Evolutionary conservation across 441 rosid species (phyloP).

Genomic region (Populus tomentosa): DNA sequence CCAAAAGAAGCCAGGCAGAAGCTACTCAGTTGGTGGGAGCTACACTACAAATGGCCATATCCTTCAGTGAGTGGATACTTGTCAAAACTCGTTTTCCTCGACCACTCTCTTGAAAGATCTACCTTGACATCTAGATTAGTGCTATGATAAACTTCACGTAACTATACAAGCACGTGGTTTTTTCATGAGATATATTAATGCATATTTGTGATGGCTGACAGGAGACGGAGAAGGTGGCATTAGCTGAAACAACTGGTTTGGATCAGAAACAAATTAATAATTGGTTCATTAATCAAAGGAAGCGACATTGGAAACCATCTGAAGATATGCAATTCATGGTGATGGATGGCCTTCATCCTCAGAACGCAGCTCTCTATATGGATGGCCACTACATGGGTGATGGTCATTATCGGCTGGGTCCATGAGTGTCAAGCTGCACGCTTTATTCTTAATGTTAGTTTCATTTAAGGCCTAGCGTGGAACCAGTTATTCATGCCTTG

Average conservation of each 20-base stretch:
- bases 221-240: constrained; percentile 94
- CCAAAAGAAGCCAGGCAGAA: constrained; percentile 99
- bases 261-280: too few relatives aligned
- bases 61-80: constrained; percentile 59
- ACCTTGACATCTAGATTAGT: not conserved
- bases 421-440: constrained; percentile 29
- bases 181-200: not conserved
- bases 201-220: constrained; percentile 17
- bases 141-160: not conserved
- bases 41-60: constrained; percentile 99
- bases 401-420: constrained; percentile 88
- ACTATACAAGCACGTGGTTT: not conserved
- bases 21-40: constrained; percentile 97
- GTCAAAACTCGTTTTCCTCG: not conserved
- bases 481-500: constrained; percentile 7
- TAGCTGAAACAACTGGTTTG: constrained; percentile 63
- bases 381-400: constrained; percentile 87
- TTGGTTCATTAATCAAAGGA: too few relatives aligned
- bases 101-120: not conserved
- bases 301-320: constrained; percentile 99
- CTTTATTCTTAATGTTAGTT: not conserved
- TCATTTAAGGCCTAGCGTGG: not conserved
- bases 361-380: constrained; percentile 79
- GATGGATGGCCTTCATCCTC: constrained; percentile 92
- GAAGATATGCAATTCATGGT: constrained; percentile 99